These are phyloP conservation scores for Lepidium africanum DNA, from an alignment of 345 rosid species.

Conservation along the genomic window DNA sequence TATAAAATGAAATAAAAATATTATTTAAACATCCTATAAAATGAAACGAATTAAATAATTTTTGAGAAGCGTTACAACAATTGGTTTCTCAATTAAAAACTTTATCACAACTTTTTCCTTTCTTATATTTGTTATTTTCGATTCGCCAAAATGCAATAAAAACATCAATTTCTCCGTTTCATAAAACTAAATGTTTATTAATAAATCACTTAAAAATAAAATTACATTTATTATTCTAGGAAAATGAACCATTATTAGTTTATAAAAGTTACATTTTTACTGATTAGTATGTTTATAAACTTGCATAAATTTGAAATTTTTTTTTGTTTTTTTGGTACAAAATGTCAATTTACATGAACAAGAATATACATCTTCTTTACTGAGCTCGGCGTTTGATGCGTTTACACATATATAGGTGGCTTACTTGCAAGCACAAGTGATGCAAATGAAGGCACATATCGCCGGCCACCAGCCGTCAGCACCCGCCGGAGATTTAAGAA, in stretches of 20 bases:
- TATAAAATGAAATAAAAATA: background rate
- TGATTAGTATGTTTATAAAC: background rate
- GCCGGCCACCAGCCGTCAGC: slow-evolving; percentile 38
- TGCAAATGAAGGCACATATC: slow-evolving; percentile 75
- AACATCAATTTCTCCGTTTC: background rate
- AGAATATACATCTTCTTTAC: background rate
- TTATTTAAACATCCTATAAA: background rate
- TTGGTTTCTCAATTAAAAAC: background rate
- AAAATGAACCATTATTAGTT: background rate
- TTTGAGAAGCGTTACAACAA: background rate
- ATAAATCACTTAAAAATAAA: background rate
- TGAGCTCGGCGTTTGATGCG: background rate
- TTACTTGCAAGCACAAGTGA: slow-evolving; percentile 73
- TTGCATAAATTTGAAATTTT: background rate
- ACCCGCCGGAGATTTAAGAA: slow-evolving; percentile 14
- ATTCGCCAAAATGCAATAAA: background rate
- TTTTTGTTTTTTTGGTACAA: background rate
- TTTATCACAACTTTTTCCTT: background rate
- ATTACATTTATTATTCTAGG: background rate
- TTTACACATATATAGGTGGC: slow-evolving; percentile 45
- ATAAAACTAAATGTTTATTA: background rate
- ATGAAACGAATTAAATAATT: background rate
- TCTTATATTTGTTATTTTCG: background rate
- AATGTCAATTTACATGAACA: background rate
- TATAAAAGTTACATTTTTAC: background rate